Evolutionary conservation across 768 basidiomycete genomes (phyloP).

Genomic region (Tulasnella sp.): DNA sequence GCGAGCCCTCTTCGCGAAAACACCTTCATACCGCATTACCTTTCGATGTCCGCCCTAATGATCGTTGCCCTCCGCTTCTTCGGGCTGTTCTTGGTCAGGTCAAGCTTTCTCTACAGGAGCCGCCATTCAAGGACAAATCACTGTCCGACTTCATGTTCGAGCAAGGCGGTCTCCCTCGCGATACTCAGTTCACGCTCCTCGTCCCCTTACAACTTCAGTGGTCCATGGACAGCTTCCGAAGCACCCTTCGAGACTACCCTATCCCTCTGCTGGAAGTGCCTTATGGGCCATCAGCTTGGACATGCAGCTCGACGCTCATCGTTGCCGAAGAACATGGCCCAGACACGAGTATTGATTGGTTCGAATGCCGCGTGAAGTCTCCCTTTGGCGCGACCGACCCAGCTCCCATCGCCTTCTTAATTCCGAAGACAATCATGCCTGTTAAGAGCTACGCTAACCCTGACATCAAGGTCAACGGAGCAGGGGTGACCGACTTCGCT

Average conservation of each 20-base stretch:
- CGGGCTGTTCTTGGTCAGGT: constrained; percentile 57
- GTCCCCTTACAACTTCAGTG: constrained; percentile 75
- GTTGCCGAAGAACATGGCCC: constrained; percentile 81
- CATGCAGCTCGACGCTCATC: constrained; percentile 70
- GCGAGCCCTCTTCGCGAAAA: background rate
- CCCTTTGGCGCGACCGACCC: constrained; percentile 45
- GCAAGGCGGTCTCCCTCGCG: constrained; percentile 62
- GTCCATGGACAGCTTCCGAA: constrained; percentile 49
- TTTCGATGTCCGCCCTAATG: constrained; percentile 31
- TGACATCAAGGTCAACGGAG: constrained; percentile 54
- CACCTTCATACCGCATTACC: constrained; percentile 27
- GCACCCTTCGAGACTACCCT: constrained; percentile 79
- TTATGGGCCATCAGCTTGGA: constrained; percentile 39
- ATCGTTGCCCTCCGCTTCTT: constrained; percentile 55
- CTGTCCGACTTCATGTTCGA: constrained; percentile 58
- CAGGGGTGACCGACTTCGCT: constrained; percentile 60
- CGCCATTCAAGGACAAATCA: constrained; percentile 49
- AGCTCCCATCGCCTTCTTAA: constrained; percentile 46
- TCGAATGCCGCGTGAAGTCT: constrained; percentile 59
- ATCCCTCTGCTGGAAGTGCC: constrained; percentile 75
- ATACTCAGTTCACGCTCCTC: constrained; percentile 68
- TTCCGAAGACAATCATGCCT: constrained; percentile 92
- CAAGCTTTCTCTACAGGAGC: constrained; percentile 46
- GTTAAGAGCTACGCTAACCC: constrained; percentile 87
- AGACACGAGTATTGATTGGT: constrained; percentile 58